Evolutionary conservation across 2,329 filamentous ascomycete genomes (phyloP), one percentile per base, ranked within the genome.

Genomic region (Neurospora sp.): DNA sequence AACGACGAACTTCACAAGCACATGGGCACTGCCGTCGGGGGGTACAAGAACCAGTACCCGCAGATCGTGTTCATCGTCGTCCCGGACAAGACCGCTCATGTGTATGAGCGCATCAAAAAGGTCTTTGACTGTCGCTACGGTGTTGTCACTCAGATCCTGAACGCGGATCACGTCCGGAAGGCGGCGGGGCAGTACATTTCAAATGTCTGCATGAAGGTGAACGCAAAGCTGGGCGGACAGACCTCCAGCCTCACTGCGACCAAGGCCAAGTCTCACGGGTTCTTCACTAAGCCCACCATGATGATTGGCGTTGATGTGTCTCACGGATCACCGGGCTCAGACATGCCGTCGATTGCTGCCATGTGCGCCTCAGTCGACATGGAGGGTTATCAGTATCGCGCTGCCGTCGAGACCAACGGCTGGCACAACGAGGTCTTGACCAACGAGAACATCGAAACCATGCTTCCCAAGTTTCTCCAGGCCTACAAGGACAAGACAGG

Each of bases 161-260:
- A 93, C 73, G 82, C 84, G 2, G 81, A 82, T 0, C 91, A 96
- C 71, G 91, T 95, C 0, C 76, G 82, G 43, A 91, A 90, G 78
- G 87, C 87, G 17, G 88, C 91, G 28, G 85, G 86, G 0, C 96
- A 99, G 76, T 98, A 98, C 80, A 91, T 92, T 76, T 96, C 92
- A 0, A 99, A 99, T 72, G 93, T 99, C 0, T 87, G 89, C 73
- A 96, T 99, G 93, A 99, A 99, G 82, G 89, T 99, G 74, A 98
- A 99, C 76, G 91, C 93, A 3, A 99, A 99, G 82, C 86, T 99
- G 2, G 96, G 96, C 15, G 96, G 96, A 6, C 86, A 88, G 0
- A 97, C 93, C 0, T 89, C 82, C 68, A 83, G 78, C 66, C 77
- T 82, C 9, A 72, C 46, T 52, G 46, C 76, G 43, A 77, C 73